Base-by-base conservation (phyloP, 345 rosid species). In the Salix koriyanagi region DNA sequence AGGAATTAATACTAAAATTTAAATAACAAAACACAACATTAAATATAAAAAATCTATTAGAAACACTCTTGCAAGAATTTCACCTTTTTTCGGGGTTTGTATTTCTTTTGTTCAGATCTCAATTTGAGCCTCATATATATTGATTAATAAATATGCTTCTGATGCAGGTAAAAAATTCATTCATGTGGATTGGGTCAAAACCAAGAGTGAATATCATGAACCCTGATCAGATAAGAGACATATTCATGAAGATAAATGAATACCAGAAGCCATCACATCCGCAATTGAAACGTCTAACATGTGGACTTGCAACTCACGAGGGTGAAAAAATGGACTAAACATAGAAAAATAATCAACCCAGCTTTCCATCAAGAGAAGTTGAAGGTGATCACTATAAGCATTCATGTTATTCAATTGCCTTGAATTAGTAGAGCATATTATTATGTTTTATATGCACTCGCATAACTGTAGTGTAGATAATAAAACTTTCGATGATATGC, bases 281-380 rank as follows among this genome's bases (percentile, higher is more conserved):
- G 25, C 58, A 79, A 61, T 0, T n/a, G 28, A 80, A 76, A 70
- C 7, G 74, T 28, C 74, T 88, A 52, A 81, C 54, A 48, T 44
- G 72, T 1, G 91, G 90, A 30, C 80, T 89, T 6, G 81, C 58
- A 1, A 65, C 32, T 26, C 73, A 74, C 21, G 85, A 84, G 9
- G 91, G 89, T 26, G 82, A 85, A 30, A 30, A 79, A 86, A 68
- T 88, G 91, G 91, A 75, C 76, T 11, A 82, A 52, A n/a, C 88
- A 82, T 60, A 84, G 91, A 70, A 86, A 80, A 75, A 84, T 88
- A 39, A 77, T 84, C 68, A 88, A 88, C 42, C 91, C 87, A 5
- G 90, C 91, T 8, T 88, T 88, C 71, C 84, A 82, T 28, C 76
- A 73, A 14, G 87, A 87, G 76, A 86, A 85, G 81, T 81, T 41